Conservation (phyloP, 371 early-diverging fungal species). For the Mucor mucedo region DNA sequence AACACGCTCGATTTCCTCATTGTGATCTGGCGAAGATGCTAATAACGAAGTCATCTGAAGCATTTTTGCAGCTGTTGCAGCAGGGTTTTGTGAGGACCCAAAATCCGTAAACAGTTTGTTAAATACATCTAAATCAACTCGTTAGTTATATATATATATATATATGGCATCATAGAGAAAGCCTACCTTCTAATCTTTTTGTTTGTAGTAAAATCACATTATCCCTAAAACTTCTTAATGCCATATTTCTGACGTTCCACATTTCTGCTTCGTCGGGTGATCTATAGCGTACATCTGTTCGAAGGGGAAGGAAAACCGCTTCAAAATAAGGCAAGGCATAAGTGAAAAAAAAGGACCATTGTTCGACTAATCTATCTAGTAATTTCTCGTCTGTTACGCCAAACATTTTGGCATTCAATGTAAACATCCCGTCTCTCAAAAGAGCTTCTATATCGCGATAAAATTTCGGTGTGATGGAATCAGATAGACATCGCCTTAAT, state of each 20-base stretch:
- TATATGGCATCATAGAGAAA: too few species aligned
- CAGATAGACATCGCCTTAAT: conserved; percentile 70
- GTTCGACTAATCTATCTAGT: conserved; percentile 74
- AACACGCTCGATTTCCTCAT: conserved; percentile 61
- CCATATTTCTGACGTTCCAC: conserved; percentile 71
- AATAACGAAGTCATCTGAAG: conserved; percentile 79
- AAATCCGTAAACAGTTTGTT: conserved; percentile 71
- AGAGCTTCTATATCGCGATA: conserved; percentile 67
- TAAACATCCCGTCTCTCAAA: conserved; percentile 73
- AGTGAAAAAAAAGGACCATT: conserved; percentile 87
- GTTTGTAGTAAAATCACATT: conserved; percentile 71
- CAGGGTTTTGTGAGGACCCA: conserved; percentile 69
- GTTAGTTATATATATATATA: not conserved
- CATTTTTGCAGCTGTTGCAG: conserved; percentile 75
- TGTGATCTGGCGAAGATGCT: conserved; percentile 63
- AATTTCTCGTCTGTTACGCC: conserved; percentile 76
- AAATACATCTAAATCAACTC: conserved; percentile 61
- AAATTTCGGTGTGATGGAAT: conserved; percentile 52
- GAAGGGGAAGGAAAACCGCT: conserved; percentile 83
- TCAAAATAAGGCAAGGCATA: conserved; percentile 87
- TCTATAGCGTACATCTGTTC: conserved; percentile 55
- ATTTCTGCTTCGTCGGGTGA: conserved; percentile 49
- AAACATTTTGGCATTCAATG: conserved; percentile 72
- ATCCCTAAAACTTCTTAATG: conserved; percentile 73
- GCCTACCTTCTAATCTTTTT: conserved; percentile 70